Percentiles rank a stretch among this genome's conserved stretches.
Evolutionary conservation across 495 filamentous ascomycete genomes (phyloP).

Genomic region (Friedmanniomyces simplex): DNA sequence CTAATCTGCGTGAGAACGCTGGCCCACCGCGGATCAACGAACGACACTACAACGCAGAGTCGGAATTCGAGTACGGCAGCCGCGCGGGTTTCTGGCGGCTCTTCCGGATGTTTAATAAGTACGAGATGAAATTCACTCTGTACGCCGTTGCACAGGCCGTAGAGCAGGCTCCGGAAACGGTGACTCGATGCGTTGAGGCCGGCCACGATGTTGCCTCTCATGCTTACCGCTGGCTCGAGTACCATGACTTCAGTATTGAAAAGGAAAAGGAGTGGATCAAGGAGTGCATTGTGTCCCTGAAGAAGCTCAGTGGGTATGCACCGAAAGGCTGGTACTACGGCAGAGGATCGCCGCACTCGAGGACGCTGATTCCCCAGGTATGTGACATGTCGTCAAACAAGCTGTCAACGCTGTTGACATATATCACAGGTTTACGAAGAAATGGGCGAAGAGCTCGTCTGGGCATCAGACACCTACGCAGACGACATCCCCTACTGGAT

Average conservation of each 20-base stretch:
- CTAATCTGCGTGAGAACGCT: conserved; percentile 30
- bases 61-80: conserved; percentile 34
- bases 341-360: conserved; percentile 5
- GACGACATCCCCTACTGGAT: conserved; percentile 38
- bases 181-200: conserved; percentile 25
- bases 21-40: conserved; percentile 27
- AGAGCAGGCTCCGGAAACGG: conserved; percentile 31
- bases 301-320: conserved; percentile 25
- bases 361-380: background rate
- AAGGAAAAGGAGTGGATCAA: conserved; percentile 34
- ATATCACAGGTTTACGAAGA: conserved; percentile 30
- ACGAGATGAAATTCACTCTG: conserved; percentile 33
- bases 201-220: conserved; percentile 34
- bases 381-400: background rate
- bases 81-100: conserved; percentile 33
- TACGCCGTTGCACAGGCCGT: conserved; percentile 32
- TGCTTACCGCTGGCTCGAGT: conserved; percentile 35
- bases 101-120: conserved; percentile 31
- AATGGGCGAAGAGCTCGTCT: conserved; percentile 29
- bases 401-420: background rate
- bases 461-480: conserved; percentile 32
- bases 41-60: conserved; percentile 30
- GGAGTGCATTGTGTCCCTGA: conserved; percentile 29
- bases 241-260: conserved; percentile 28
- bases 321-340: conserved; percentile 37